Evolutionary conservation across 345 rosid species (phyloP).

Genomic region (Aurinia saxatilis): DNA sequence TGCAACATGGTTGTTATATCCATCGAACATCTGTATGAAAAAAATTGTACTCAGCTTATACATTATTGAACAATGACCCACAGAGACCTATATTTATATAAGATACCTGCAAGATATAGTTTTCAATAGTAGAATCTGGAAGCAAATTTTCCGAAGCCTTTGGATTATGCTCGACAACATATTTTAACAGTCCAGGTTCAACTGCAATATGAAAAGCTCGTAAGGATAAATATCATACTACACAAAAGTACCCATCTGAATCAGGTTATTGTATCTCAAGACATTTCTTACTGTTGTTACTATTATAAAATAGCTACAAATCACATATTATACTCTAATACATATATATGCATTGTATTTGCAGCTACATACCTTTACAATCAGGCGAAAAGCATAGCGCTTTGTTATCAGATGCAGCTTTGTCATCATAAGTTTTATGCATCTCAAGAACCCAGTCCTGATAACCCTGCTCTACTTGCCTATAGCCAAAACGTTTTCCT

Average conservation of each 20-base stretch:
- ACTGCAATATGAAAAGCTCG: slow-evolving; percentile 29
- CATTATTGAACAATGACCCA: background rate
- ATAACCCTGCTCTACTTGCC: slow-evolving; percentile 50
- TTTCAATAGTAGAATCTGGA: slow-evolving; percentile 36
- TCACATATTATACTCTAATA: no score
- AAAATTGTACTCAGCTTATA: background rate
- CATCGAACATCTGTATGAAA: slow-evolving; percentile 44
- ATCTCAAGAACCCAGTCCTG: slow-evolving; percentile 58
- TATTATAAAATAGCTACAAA: no score
- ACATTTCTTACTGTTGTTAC: background rate
- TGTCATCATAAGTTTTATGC: slow-evolving; percentile 54
- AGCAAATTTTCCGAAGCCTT: slow-evolving; percentile 24
- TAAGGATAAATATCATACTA: background rate
- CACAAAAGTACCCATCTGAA: no score
- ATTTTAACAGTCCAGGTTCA: slow-evolving; percentile 38
- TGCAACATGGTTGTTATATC: slow-evolving; percentile 42
- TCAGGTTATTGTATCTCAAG: background rate
- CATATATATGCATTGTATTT: slow-evolving; percentile 32
- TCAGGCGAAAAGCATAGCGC: slow-evolving; percentile 45
- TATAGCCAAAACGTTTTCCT: slow-evolving; percentile 20
- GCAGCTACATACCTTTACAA: slow-evolving; percentile 31
- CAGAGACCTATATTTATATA: background rate
- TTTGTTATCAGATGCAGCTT: slow-evolving; percentile 33
- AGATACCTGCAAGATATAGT: slow-evolving; percentile 46
- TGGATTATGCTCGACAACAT: slow-evolving; percentile 17